phyloP scores from a whole-genome alignment of 2,329 filamentous ascomycete species.

The Aureobasidium sp. region DNA sequence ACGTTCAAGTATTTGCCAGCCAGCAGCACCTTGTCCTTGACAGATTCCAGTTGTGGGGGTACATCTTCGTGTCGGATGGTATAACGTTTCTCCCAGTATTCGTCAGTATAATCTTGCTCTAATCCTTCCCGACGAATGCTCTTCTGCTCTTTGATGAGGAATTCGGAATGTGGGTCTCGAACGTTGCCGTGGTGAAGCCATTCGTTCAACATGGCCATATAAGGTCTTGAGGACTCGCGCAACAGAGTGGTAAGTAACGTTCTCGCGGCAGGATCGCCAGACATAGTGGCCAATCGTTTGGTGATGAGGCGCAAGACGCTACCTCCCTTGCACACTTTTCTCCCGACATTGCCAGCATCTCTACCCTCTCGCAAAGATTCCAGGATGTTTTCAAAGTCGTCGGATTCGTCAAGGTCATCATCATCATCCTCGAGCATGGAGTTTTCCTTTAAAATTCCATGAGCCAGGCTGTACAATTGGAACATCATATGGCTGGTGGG shows the following conservation, averaged over 20 bases:
- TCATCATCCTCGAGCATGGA: constrained; percentile 72
- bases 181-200: constrained; percentile 97
- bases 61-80: constrained; percentile 88
- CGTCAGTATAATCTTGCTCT: constrained; percentile 95
- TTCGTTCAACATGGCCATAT: constrained; percentile 97
- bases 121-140: constrained; percentile 86
- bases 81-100: constrained; percentile 98
- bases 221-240: constrained; percentile 82
- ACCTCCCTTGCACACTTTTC: constrained; percentile 95
- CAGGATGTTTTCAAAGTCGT: constrained; percentile 84
- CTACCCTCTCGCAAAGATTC: constrained; percentile 83
- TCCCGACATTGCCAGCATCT: constrained; percentile 73
- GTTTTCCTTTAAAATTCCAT: constrained; percentile 83
- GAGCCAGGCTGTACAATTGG: constrained; percentile 79
- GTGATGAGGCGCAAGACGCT: constrained; percentile 86
- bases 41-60: constrained; percentile 80
- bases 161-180: constrained; percentile 87
- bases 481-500: constrained; percentile 86
- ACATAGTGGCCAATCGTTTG: constrained; percentile 77
- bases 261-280: constrained; percentile 83
- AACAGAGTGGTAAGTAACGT: constrained; percentile 74
- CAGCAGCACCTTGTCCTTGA: constrained; percentile 89
- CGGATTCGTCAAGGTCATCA: constrained; percentile 55
- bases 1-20: constrained; percentile 98
- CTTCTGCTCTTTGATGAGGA: constrained; percentile 90